A percentile compares a stretch with the other conserved stretches of the same genome.
phyloP scores from a whole-genome alignment of 2,329 filamentous ascomycete species.

The Penicillium sp. region DNA sequence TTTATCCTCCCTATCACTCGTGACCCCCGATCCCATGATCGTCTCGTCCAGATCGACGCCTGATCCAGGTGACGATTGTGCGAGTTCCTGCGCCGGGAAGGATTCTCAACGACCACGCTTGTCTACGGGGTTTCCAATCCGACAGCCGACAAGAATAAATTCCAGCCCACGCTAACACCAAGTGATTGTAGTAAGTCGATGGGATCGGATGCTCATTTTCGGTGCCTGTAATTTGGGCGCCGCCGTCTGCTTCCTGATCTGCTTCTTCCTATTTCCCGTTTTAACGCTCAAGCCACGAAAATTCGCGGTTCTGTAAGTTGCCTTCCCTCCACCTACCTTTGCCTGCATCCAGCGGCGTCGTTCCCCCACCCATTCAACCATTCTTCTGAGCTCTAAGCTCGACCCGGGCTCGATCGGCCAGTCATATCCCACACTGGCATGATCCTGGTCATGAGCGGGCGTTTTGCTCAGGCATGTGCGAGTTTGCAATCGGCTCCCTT shows the following conservation, averaged over 20 bases:
- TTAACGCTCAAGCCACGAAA: conserved; percentile 80
- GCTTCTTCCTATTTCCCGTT: conserved; percentile 85
- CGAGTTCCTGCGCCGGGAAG: conserved; percentile 40
- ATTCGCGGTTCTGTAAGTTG: conserved; percentile 93
- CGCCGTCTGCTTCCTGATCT: conserved; percentile 83
- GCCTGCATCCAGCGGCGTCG: conserved; percentile 1
- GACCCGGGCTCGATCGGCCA: conserved; percentile 1
- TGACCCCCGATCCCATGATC: conserved; percentile 10
- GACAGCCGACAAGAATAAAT: conserved; percentile 19
- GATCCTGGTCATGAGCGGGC: conserved; percentile 23
- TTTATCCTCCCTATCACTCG: conserved; percentile 32
- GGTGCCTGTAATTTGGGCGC: conserved; percentile 86
- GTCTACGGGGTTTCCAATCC: conserved; percentile 15
- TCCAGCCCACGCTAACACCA: conserved; percentile 18
- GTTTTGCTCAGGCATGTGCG: conserved; percentile 23
- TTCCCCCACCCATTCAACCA: not conserved
- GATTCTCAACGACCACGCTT: conserved; percentile 17
- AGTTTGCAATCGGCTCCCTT: conserved; percentile 2
- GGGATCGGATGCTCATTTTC: conserved; percentile 94
- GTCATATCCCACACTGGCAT: conserved; percentile 17
- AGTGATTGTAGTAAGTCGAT: conserved; percentile 74
- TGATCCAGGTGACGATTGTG: conserved; percentile 33
- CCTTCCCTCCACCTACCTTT: conserved; percentile 11
- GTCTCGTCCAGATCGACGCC: conserved; percentile 11
- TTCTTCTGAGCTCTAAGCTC: conserved; percentile 18